Conservation (phyloP, 2,329 filamentous ascomycete species). For the Botryotinia calthae region DNA sequence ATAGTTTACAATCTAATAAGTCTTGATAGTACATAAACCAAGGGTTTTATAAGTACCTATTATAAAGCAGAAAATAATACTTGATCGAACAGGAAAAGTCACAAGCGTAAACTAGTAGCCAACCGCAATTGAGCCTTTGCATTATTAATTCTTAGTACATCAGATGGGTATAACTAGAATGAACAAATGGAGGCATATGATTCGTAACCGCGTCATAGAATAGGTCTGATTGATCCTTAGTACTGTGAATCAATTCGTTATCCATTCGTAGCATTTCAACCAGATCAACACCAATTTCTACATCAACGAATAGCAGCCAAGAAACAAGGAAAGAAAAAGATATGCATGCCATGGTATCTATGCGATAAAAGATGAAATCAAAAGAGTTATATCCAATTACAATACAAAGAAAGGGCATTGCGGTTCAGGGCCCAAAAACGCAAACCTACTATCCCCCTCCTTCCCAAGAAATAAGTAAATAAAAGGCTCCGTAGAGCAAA, state of each 20-base stretch:
- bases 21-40: neutral
- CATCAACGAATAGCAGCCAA: neutral
- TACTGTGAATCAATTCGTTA: neutral
- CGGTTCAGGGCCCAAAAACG: neutral
- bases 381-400: constrained; percentile 20
- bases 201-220: neutral
- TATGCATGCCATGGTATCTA: constrained; percentile 34
- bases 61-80: neutral
- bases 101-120: neutral
- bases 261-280: neutral
- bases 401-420: neutral
- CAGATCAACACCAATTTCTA: neutral
- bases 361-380: constrained; percentile 24
- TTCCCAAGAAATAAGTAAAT: neutral
- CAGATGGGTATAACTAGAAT: neutral
- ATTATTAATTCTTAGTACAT: neutral
- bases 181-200: neutral
- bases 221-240: neutral
- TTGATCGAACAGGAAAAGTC: no score
- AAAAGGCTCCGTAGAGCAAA: neutral
- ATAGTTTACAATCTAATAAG: neutral
- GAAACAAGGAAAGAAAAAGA: constrained; percentile 19
- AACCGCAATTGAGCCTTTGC: neutral
- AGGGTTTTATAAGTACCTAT: no score
- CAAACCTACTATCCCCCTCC: neutral